Conservation (phyloP, 306 rosid species). For the barrel medic (Medicago truncatula) region MtrunA17r5.0-ANR NC_053046.1:11037001-11037500, state of each 20-base stretch:
- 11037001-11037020: slow-evolving; percentile 26
- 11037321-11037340: slow-evolving; percentile 81
- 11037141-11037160: slow-evolving; percentile 26
- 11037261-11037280: slow-evolving; percentile 54
- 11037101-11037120: slow-evolving; percentile 25
- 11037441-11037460: slow-evolving; percentile 82
- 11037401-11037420: slow-evolving; percentile 93
- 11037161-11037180: slow-evolving; percentile 17
- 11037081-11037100: slow-evolving; percentile 15
- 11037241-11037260: slow-evolving; percentile 95
- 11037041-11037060: slow-evolving; percentile 25
- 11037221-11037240: slow-evolving; percentile 9
- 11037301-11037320: slow-evolving; percentile 89
- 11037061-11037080: slow-evolving; percentile 8
- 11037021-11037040: not conserved
- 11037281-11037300: slow-evolving; percentile 20
- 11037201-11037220: slow-evolving; percentile 10
- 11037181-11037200: slow-evolving; percentile 1
- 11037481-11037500: slow-evolving; percentile 96
- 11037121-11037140: slow-evolving; percentile 10
- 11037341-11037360: slow-evolving; percentile 92
- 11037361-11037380: slow-evolving; percentile 92
- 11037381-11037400: slow-evolving; percentile 84
- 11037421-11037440: slow-evolving; percentile 96
- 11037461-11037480: slow-evolving; percentile 90